phyloP scores from a whole-genome alignment of 1,284 basidiomycete genomes.

The Sanguinoderma infundibulare region DNA sequence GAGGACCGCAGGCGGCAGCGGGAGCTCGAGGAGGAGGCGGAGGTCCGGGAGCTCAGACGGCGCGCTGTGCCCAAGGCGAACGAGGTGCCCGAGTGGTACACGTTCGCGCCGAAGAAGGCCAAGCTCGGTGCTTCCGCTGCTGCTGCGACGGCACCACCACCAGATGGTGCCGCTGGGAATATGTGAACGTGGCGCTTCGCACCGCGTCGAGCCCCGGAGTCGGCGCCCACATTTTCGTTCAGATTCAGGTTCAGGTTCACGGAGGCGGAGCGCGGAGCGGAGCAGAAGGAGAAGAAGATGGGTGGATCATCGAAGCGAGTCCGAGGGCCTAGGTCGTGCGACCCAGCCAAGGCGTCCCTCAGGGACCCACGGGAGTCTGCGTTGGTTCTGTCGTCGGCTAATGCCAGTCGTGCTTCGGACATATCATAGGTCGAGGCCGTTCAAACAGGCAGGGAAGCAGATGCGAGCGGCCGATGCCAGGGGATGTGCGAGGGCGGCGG shows the following conservation, averaged over 20 bases:
- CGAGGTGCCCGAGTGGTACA: constrained; percentile 77
- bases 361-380: not conserved
- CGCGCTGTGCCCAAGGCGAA: constrained; percentile 69
- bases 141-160: too few relatives aligned
- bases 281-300: not conserved
- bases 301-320: not conserved
- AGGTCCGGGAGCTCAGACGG: constrained; percentile 60
- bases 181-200: not conserved
- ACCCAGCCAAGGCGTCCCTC: too few relatives aligned
- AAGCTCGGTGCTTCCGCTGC: constrained; percentile 26
- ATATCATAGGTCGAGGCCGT: not conserved
- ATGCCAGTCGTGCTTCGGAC: not conserved
- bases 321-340: too few relatives aligned
- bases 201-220: too few relatives aligned
- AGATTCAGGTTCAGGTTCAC: not conserved
- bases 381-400: not conserved
- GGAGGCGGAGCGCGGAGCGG: not conserved
- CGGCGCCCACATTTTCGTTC: not conserved
- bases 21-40: constrained; percentile 59
- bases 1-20: constrained; percentile 47
- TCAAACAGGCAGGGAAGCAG: not conserved
- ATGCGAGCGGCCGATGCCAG: not conserved
- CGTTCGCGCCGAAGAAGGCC: constrained; percentile 52
- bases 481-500: not conserved
- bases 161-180: not conserved